A percentile compares a stretch with the other conserved stretches of the same genome.
These are phyloP conservation scores for Colletotrichum euphorbiae DNA, from an alignment of 2,329 filamentous ascomycete genomes.

Conservation along the genomic window DNA sequence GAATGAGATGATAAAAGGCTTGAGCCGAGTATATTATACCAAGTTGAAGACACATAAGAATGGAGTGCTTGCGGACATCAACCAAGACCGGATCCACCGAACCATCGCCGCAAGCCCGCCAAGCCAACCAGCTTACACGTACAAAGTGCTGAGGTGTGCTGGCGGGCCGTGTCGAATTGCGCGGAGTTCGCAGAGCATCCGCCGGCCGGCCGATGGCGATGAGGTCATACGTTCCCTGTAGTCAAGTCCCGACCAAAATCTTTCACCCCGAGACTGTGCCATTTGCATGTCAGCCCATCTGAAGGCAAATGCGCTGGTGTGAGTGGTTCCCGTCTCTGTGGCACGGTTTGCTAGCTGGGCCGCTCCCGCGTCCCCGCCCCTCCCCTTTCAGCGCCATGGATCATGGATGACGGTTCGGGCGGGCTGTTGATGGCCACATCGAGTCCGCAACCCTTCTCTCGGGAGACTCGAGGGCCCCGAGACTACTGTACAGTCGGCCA, in stretches of 20 bases:
- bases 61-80: slow-evolving; percentile 17
- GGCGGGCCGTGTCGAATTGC: slow-evolving; percentile 9
- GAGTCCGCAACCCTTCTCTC: slow-evolving; percentile 15
- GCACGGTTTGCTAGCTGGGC: slow-evolving; percentile 4
- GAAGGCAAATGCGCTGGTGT: not conserved
- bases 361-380: not conserved
- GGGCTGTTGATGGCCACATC: slow-evolving; percentile 11
- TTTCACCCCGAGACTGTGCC: no score
- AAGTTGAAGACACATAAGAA: not conserved
- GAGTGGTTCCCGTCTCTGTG: not conserved
- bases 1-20: not conserved
- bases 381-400: slow-evolving; percentile 23
- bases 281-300: not conserved
- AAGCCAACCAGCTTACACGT: not conserved
- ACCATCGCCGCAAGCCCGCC: slow-evolving; percentile 3
- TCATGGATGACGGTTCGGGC: slow-evolving; percentile 16
- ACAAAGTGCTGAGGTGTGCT: not conserved
- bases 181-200: slow-evolving; percentile 32
- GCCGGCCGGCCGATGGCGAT: slow-evolving; percentile 30
- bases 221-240: slow-evolving; percentile 32
- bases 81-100: slow-evolving; percentile 21
- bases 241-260: not conserved
- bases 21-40: slow-evolving; percentile 26
- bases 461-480: slow-evolving; percentile 26
- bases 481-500: slow-evolving; percentile 9